Evolutionary conservation across 371 early-diverging fungal species (phyloP).

Genomic region (Syncephalastrum monosporum): DNA sequence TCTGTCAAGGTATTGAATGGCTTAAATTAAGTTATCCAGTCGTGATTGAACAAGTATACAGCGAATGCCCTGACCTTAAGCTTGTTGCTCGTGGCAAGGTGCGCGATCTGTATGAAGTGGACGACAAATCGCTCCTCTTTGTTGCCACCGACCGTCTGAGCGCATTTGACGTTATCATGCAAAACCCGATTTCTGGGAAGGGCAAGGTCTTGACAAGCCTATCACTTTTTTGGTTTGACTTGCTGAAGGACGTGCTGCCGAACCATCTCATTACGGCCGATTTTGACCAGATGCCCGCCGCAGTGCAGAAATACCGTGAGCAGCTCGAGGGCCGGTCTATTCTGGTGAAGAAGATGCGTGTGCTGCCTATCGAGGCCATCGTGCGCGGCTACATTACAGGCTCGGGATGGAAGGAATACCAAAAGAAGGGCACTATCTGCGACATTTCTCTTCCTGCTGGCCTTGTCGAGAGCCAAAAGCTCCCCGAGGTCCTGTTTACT

Average conservation of each 20-base stretch:
- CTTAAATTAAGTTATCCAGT: background rate
- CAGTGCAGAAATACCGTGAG: conserved; percentile 81
- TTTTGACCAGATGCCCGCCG: conserved; percentile 89
- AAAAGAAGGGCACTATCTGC: conserved; percentile 89
- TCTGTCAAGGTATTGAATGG: conserved; percentile 5
- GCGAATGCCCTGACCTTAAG: conserved; percentile 88
- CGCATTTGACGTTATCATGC: conserved; percentile 98
- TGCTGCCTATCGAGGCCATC: conserved; percentile 98
- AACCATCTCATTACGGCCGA: conserved; percentile 95
- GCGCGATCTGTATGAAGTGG: conserved; percentile 93
- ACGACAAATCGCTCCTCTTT: conserved; percentile 84
- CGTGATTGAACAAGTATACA: conserved; percentile 1
- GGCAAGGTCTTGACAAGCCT: conserved; percentile 96
- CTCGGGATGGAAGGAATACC: conserved; percentile 95
- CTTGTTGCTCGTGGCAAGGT: conserved; percentile 96
- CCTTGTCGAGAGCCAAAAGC: conserved; percentile 81
- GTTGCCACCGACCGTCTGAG: conserved; percentile 97
- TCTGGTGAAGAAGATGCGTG: conserved; percentile 88
- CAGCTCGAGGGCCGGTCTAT: conserved; percentile 89
- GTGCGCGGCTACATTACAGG: conserved; percentile 97
- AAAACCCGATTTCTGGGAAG: conserved; percentile 91
- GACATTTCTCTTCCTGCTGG: conserved; percentile 84
- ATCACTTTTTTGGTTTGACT: conserved; percentile 93
- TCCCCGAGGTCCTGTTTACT: conserved; percentile 86
- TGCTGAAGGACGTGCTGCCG: conserved; percentile 79